Evolutionary conservation across 2,329 filamentous ascomycete species (phyloP).

Genomic region (Dactylellina drechsleri): DNA sequence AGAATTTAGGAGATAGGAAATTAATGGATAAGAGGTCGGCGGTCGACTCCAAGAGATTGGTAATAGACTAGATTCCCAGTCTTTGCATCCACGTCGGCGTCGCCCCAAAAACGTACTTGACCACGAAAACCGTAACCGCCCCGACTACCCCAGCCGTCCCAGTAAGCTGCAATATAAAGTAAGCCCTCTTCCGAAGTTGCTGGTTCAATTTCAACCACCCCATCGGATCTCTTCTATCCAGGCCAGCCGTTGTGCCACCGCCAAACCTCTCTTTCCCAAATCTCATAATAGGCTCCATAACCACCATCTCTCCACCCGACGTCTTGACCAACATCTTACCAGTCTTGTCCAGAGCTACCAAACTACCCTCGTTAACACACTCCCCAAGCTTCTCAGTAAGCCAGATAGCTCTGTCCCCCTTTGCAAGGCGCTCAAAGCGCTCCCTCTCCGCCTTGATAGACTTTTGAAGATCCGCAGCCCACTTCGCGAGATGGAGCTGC

Average conservation of each 20-base stretch:
- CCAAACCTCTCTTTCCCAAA: conserved; percentile 39
- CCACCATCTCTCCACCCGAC: conserved; percentile 26
- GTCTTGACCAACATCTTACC: conserved; percentile 57
- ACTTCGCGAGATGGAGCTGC: conserved; percentile 79
- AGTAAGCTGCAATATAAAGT: conserved; percentile 42
- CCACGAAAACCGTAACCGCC: conserved; percentile 40
- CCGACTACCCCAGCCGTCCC: conserved; percentile 47
- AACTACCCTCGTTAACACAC: conserved; percentile 73
- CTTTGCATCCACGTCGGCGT: conserved; percentile 45
- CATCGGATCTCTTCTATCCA: conserved; percentile 51
- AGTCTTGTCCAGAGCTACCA: conserved; percentile 66
- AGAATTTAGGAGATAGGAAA: not conserved
- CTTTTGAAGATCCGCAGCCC: conserved; percentile 82
- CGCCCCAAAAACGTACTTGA: conserved; percentile 48
- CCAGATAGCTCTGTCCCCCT: conserved; percentile 75
- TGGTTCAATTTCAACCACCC: conserved; percentile 39
- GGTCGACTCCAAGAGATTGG: not conserved
- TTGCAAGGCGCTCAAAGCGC: conserved; percentile 72
- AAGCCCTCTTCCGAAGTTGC: conserved; percentile 34
- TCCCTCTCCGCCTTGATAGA: conserved; percentile 78
- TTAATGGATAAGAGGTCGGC: conserved; percentile 1
- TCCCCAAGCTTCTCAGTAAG: conserved; percentile 74
- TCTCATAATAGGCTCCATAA: conserved; percentile 33
- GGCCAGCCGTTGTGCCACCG: not conserved
- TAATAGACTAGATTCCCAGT: conserved; percentile 30